Evolutionary conservation across 495 filamentous ascomycete species (phyloP), one percentile per base, ranked within the genome.

Genomic region (Aspergillus carlsbadensis): DNA sequence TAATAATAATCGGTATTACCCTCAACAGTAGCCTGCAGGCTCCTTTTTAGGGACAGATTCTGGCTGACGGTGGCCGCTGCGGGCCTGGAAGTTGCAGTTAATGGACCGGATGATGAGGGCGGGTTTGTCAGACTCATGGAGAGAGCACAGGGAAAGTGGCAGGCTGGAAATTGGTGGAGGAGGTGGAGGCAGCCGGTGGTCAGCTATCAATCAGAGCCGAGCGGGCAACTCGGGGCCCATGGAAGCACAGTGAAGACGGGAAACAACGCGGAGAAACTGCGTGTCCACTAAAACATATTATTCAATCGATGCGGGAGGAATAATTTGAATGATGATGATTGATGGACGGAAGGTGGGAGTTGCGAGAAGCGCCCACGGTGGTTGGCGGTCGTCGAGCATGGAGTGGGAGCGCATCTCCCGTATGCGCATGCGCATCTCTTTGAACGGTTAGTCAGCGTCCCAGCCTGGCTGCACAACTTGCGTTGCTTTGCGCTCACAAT

Each of bases 1-100:
- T 52, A 65, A 47, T 52, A 59, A 62, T 51, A 58, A 59, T 40
- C 52, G 49, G 57, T 65, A 76, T 70, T 84, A 92, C 90, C 90
- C 80, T 92, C 88, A 74, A 91, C 90, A 57, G 84, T 83, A 59
- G 84, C 83, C 77, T 89, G 87, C 60, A 90, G 83, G 62, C 79
- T 87, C 70, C 84, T 81, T 77, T 91, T 91, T 59, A 89, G 73
- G 53, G 72, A 80, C 67, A 85, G 81, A 57, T 71, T 79, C 67
- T 85, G 81, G 56, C 69, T 80, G 62, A 73, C 64, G 60, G 70
- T 59, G 52, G 72, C 68, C 61, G 57, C 63, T 58, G 69, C 62
- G 44, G 67, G 65, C 65, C 68, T 70, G 63, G 72, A 66, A 60
- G 76, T 74, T 42, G 73, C 70, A 63, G 76, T 76, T 63, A 78